Conservation (phyloP, 177 flowering plant genomes). For the Vitis hybrid region DNA sequence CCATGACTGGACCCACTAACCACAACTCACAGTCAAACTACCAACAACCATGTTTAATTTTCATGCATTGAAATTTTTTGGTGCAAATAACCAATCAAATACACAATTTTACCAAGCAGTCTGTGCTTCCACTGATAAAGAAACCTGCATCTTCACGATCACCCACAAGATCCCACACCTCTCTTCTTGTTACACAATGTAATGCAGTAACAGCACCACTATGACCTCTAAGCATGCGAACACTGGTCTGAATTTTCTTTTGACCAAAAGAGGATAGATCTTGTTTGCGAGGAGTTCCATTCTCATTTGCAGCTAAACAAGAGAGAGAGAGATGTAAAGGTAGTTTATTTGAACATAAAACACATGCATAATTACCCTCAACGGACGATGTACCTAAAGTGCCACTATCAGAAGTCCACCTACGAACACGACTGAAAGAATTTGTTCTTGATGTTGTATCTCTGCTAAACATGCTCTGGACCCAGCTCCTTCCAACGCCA, state of each 20-base stretch:
- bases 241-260: constrained; percentile 75
- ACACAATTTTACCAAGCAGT: constrained; percentile 60
- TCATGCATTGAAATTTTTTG: neutral
- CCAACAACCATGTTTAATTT: neutral
- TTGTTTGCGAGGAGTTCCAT: constrained; percentile 57
- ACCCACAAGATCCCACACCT: constrained; percentile 98
- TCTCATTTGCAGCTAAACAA: constrained; percentile 56
- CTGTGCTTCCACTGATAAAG: constrained; percentile 97
- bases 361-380: neutral
- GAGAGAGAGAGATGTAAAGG: neutral
- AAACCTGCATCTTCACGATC: constrained; percentile 99
- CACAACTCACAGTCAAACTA: neutral
- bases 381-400: constrained; percentile 37
- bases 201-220: constrained; percentile 89
- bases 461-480: constrained; percentile 99
- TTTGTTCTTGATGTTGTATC: constrained; percentile 63
- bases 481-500: constrained; percentile 98
- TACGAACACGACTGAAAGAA: constrained; percentile 80
- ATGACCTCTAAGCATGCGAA: constrained; percentile 89
- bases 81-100: neutral
- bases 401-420: constrained; percentile 77
- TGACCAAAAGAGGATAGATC: constrained; percentile 63
- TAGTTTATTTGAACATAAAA: neutral
- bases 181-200: constrained; percentile 96
- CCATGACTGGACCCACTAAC: too few relatives aligned